Evolutionary conservation across 1,139 yeast species (phyloP), one percentile per base, ranked within the genome.

Genomic region (Suhomyces atakaporum): DNA sequence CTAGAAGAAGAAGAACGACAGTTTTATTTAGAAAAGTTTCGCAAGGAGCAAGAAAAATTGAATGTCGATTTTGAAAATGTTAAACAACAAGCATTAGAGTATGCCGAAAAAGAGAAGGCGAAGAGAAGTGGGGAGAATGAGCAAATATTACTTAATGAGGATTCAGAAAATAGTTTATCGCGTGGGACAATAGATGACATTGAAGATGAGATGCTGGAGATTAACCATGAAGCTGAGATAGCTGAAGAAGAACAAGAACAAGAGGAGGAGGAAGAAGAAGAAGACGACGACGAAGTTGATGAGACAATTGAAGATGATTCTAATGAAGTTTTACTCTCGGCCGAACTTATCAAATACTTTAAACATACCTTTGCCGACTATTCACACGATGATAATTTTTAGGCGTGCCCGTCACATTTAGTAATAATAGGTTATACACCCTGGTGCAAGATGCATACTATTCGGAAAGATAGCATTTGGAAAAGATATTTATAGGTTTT

Each of bases 281-380:
- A n/a, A n/a, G n/a, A n/a, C n/a, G n/a, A n/a, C n/a, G n/a, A n/a
- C n/a, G n/a, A n/a, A n/a, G n/a, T n/a, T n/a, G n/a, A n/a, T n/a
- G n/a, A n/a, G n/a, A n/a, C n/a, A n/a, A n/a, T n/a, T n/a, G n/a
- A n/a, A n/a, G 33, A 26, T 16, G 11, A 4, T n/a, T 11, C 16
- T 3, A 24, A 12, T 11, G 20, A 27, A 2, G 37, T 34, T 2
- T 15, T 31, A 7, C 33, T 40, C 6, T 40, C 48, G 7, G 27
- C 22, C 3, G 35, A 35, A 2, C 32, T 47, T 16, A 23, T 41
- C 10, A 40, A 43, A 16, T 41, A 44, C 24, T 42, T 35, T 26
- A 33, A 30, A 16, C 39, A 40, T 25, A 34, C 37, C 9, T 47
- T 40, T 33, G 40, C 49, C 2, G 42, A 39, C 15, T 46, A 46